Percentiles rank a stretch among this genome's conserved stretches.
Conservation (phyloP, 2,329 filamentous ascomycete genomes). For the Sclerotinia spermophila region DNA sequence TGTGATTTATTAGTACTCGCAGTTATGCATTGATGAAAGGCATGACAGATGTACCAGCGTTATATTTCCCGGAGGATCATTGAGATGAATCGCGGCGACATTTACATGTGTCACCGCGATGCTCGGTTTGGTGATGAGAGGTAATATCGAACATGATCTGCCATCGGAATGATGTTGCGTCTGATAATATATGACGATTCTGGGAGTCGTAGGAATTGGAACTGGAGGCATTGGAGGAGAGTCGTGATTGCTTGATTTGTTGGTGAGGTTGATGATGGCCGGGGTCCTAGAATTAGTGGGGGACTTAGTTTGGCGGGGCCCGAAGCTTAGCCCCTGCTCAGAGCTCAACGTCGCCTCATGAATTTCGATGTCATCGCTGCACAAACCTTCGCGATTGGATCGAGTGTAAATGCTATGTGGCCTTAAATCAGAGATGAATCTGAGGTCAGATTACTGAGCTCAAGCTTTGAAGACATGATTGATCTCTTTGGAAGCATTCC, state of each 20-base stretch:
- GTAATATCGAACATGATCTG: slow-evolving; percentile 57
- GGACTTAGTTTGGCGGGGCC: background rate
- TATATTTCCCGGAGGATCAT: slow-evolving; percentile 54
- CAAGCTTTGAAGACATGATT: background rate
- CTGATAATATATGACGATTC: slow-evolving; percentile 59
- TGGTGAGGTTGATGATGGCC: slow-evolving; percentile 6
- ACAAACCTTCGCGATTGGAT: background rate
- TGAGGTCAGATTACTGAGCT: background rate
- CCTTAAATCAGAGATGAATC: background rate
- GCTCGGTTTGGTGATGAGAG: slow-evolving; percentile 44
- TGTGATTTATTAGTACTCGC: slow-evolving; percentile 55
- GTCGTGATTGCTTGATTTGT: background rate
- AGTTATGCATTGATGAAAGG: slow-evolving; percentile 59
- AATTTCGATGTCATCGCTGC: background rate
- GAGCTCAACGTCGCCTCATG: background rate
- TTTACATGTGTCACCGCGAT: slow-evolving; percentile 77
- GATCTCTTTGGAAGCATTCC: no score
- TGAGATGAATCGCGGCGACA: slow-evolving; percentile 81
- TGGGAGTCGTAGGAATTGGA: slow-evolving; percentile 29
- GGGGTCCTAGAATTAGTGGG: slow-evolving; percentile 3
- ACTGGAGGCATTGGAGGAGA: slow-evolving; percentile 33
- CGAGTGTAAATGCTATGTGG: background rate
- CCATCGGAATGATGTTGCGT: slow-evolving; percentile 55
- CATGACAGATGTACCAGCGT: slow-evolving; percentile 54
- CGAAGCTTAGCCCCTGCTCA: background rate